These are phyloP conservation scores for Pichia gijzeniarum DNA, from an alignment of 805 yeast species.

Conservation along the genomic window DNA sequence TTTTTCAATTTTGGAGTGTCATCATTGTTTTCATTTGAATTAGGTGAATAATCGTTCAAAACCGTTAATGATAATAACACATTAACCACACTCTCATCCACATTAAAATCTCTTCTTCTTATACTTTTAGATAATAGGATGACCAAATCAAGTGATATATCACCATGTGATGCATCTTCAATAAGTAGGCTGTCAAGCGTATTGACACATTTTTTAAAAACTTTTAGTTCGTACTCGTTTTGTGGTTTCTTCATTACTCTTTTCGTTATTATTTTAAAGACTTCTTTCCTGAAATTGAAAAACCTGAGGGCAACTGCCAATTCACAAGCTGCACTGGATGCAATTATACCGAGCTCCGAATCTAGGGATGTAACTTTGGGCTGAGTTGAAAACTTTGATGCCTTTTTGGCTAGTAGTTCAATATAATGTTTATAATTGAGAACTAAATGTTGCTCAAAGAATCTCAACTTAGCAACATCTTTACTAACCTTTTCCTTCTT, in stretches of 20 bases:
- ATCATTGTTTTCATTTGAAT: slow-evolving; percentile 40
- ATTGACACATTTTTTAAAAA: slow-evolving; percentile 54
- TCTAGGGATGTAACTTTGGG: slow-evolving; percentile 30
- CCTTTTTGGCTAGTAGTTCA: slow-evolving; percentile 39
- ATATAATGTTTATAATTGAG: slow-evolving; percentile 63
- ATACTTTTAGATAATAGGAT: slow-evolving; percentile 63
- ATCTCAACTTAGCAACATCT: slow-evolving; percentile 73
- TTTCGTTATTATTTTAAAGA: slow-evolving; percentile 60
- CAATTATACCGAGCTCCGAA: slow-evolving; percentile 45
- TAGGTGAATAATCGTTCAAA: slow-evolving; percentile 68
- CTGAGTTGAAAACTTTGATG: slow-evolving; percentile 29
- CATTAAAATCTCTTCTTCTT: slow-evolving; percentile 65
- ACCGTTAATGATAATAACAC: slow-evolving; percentile 62
- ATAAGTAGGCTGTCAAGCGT: slow-evolving; percentile 63
- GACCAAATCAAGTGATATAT: slow-evolving; percentile 66
- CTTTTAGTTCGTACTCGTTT: slow-evolving; percentile 38
- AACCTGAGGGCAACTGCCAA: slow-evolving; percentile 59
- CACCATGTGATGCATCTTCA: slow-evolving; percentile 77
- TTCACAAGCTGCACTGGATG: slow-evolving; percentile 76
- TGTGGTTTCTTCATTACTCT: slow-evolving; percentile 57
- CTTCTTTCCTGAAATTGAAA: slow-evolving; percentile 77
- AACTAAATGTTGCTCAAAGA: slow-evolving; percentile 75
- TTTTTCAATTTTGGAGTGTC: slow-evolving; percentile 54
- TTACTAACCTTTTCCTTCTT: slow-evolving; percentile 73
- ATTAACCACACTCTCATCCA: slow-evolving; percentile 78